Evolutionary conservation across 2,329 filamentous ascomycete genomes (phyloP).

Genomic region (Xylariaceae sp.): DNA sequence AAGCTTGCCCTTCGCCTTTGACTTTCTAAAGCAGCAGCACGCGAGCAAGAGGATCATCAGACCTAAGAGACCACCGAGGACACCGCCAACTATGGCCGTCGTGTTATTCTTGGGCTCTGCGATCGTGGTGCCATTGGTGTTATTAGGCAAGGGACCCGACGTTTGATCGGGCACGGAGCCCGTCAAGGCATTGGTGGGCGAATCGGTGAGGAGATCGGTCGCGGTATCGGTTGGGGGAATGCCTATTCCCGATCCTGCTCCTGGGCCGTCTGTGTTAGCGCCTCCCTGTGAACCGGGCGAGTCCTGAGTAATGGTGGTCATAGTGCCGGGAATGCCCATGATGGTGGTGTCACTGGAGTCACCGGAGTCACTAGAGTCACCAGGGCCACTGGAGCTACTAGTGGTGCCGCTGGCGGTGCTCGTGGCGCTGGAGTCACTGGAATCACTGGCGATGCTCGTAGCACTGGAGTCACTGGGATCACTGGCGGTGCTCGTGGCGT

Average conservation of each 20-base stretch:
- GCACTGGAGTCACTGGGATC: too few species aligned
- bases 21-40: conserved; percentile 3
- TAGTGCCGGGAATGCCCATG: too few species aligned
- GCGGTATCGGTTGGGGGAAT: background rate
- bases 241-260: background rate
- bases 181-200: conserved; percentile 1
- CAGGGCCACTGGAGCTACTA: too few species aligned
- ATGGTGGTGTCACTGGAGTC: too few species aligned
- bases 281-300: too few species aligned
- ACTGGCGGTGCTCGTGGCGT: too few species aligned
- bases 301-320: too few species aligned
- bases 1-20: conserved; percentile 15
- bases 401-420: too few species aligned
- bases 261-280: too few species aligned
- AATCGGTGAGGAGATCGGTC: conserved; percentile 1
- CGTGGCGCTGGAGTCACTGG: too few species aligned
- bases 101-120: conserved; percentile 12
- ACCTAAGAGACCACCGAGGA: conserved; percentile 29
- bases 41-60: conserved; percentile 27
- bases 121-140: background rate
- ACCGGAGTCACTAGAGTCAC: too few species aligned
- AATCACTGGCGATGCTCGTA: too few species aligned
- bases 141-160: background rate
- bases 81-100: conserved; percentile 31
- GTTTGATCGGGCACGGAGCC: background rate